Evolutionary conservation across 495 filamentous ascomycete genomes (phyloP), one percentile per base, ranked within the genome.

Genomic region (Penicillium paradoxum): DNA sequence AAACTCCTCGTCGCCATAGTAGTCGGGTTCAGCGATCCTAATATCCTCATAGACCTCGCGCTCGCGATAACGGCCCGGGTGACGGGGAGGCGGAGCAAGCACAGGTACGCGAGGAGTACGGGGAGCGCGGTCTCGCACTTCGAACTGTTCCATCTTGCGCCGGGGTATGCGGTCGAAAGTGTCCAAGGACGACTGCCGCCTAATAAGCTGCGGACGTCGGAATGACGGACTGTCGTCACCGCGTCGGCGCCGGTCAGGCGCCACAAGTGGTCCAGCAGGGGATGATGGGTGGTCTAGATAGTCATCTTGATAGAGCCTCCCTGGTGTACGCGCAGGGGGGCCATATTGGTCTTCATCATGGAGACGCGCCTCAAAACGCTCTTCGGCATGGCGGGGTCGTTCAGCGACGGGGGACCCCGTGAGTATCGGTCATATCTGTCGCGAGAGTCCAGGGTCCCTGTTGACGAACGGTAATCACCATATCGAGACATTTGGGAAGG

Each of bases 81-180:
- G 60, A 21, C 71, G 64, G 24, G 60, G 55, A 7, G 70, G 71
- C 8, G 63, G 65, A 19, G 73, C 65, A 18, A 64, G 59, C 24
- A 48, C 33, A 51, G 53, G 53, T 22, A 55, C 38, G 32, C 53
- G 54, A 18, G 54, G 57, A 19, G 51, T 32, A 11, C 64, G 68
- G 8, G 75, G 61, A 53, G 62, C 51, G 49, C 54, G 51, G 17
- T 78, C 76, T 55, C 57, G 68, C 58, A 62, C 68, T 21, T 80
- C 78, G 48, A 75, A 63, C 71, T 77, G 44, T 60, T 82, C 59
- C 78, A 84, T 44, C 69, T 73, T 66, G 72, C 84, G 75, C 18
- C 75, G 59, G 3, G 85, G 82, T 51, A 80, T 77, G 25, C 86
- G 81, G 69, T 89, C 86, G 59, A 86, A 89, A 0, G 85, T 87